Percentiles rank a stretch among this genome's conserved stretches.
These are phyloP conservation scores for Cyclotella choctawhatcheeana DNA, from an alignment of 108 stramenopile genomes.

Conservation along the genomic window DNA sequence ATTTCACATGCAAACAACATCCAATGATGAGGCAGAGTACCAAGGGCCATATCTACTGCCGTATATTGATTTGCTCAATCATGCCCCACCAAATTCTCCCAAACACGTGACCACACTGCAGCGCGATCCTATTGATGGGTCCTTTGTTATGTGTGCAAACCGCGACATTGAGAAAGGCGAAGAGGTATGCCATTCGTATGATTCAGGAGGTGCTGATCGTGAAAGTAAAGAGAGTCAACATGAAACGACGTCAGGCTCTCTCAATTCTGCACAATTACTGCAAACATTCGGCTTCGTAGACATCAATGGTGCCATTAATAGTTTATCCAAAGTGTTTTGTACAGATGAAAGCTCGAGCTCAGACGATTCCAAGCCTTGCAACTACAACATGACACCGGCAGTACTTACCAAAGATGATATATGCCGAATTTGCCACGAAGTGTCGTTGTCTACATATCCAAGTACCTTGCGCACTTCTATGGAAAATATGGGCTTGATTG, in stretches of 20 bases:
- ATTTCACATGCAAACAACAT: constrained; percentile 65
- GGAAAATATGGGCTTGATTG: constrained; percentile 30
- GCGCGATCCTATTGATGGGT: constrained; percentile 43
- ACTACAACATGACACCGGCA: constrained; percentile 46
- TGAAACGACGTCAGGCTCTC: constrained; percentile 5
- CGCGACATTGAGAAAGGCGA: constrained; percentile 64
- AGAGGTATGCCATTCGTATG: constrained; percentile 86
- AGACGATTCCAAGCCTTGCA: neutral
- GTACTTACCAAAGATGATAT: constrained; percentile 55
- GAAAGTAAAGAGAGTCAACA: neutral
- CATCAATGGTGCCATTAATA: constrained; percentile 7
- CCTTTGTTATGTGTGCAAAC: constrained; percentile 77
- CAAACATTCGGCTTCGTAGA: constrained; percentile 90
- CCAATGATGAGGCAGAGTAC: constrained; percentile 16
- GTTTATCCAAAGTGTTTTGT: neutral
- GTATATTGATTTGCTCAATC: constrained; percentile 85
- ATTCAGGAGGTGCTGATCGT: constrained; percentile 3
- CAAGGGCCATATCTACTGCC: constrained; percentile 81
- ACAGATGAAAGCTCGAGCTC: neutral
- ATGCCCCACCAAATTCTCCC: constrained; percentile 45
- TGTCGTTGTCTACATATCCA: constrained; percentile 45
- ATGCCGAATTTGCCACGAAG: constrained; percentile 46
- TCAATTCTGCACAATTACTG: constrained; percentile 73
- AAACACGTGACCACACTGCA: constrained; percentile 68
- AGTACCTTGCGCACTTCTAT: constrained; percentile 26